Conservation (phyloP, 495 filamentous ascomycete genomes). For the Lindgomyces ingoldianus region DNA sequence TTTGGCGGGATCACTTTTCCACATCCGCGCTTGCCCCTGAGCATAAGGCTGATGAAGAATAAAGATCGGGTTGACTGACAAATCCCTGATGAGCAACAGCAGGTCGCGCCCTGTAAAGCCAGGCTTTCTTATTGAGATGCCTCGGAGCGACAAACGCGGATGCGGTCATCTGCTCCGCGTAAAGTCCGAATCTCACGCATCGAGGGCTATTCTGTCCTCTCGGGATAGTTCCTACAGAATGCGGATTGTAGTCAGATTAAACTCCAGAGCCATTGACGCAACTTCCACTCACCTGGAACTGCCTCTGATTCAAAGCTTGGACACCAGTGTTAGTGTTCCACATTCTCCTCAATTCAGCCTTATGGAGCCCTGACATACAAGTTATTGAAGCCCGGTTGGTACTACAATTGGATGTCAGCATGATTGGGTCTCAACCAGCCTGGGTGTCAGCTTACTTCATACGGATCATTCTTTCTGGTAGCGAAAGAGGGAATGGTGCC, state of each 20-base stretch:
- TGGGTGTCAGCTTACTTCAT: conserved; percentile 47
- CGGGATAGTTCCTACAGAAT: conserved; percentile 45
- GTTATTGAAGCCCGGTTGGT: conserved; percentile 58
- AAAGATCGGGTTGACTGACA: conserved; percentile 32
- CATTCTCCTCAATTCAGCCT: conserved; percentile 9
- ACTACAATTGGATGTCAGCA: conserved; percentile 45
- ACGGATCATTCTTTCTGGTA: conserved; percentile 54
- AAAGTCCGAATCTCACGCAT: conserved; percentile 52
- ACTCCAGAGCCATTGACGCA: not conserved
- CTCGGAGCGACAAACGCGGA: conserved; percentile 53
- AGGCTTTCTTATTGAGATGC: conserved; percentile 54
- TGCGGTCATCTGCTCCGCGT: conserved; percentile 54
- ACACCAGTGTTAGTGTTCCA: conserved; percentile 4
- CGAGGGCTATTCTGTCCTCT: conserved; percentile 53
- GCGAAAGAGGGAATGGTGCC: conserved; percentile 30
- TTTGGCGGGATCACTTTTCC: not conserved
- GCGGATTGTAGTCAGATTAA: conserved; percentile 20
- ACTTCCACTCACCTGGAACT: conserved; percentile 44
- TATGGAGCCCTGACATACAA: conserved; percentile 45
- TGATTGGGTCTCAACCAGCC: not conserved
- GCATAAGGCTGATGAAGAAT: conserved; percentile 20
- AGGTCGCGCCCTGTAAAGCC: conserved; percentile 51
- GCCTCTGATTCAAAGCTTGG: conserved; percentile 46
- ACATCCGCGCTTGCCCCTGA: conserved; percentile 3
- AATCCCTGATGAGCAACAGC: conserved; percentile 56